phyloP scores from a whole-genome alignment of 1,284 basidiomycete species.

The Wolfiporia cocos region DNA sequence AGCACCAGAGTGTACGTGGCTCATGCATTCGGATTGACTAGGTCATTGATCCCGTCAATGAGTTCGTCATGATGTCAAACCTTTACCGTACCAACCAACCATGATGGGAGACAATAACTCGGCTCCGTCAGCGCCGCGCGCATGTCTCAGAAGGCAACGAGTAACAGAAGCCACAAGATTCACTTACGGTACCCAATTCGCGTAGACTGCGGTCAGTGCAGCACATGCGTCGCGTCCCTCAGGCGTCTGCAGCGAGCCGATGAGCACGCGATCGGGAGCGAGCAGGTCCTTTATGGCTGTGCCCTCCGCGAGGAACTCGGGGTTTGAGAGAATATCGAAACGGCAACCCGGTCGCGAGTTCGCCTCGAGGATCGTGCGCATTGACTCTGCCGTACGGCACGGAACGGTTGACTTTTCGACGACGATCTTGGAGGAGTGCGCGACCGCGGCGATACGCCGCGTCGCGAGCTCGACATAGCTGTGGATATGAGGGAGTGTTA shows the following conservation, averaged over 20 bases:
- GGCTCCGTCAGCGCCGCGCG: no score
- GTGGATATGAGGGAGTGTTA: slow-evolving; percentile 2
- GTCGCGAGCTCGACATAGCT: slow-evolving; percentile 97
- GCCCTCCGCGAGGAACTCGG: slow-evolving; percentile 98
- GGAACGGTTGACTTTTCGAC: slow-evolving; percentile 99
- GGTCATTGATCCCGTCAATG: no score
- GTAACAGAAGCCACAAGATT: no score
- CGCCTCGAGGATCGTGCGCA: slow-evolving; percentile 98
- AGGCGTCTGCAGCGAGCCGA: slow-evolving; percentile 87
- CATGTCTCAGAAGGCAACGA: no score
- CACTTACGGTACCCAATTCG: slow-evolving; percentile 91
- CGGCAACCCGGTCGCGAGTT: slow-evolving; percentile 89
- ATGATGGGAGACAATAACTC: no score
- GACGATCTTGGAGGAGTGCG: slow-evolving; percentile 92
- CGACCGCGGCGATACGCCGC: slow-evolving; percentile 90
- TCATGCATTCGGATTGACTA: no score
- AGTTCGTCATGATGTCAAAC: no score
- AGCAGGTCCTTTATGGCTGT: slow-evolving; percentile 92
- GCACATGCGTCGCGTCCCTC: slow-evolving; percentile 82
- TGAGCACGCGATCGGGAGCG: slow-evolving; percentile 91
- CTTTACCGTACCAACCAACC: no score
- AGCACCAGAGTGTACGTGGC: no score
- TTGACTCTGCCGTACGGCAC: slow-evolving; percentile 96
- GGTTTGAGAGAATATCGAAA: slow-evolving; percentile 99
- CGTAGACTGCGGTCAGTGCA: slow-evolving; percentile 78